phyloP scores from a whole-genome alignment of 2,329 filamentous ascomycete genomes.

The Fusarium sp. region DNA sequence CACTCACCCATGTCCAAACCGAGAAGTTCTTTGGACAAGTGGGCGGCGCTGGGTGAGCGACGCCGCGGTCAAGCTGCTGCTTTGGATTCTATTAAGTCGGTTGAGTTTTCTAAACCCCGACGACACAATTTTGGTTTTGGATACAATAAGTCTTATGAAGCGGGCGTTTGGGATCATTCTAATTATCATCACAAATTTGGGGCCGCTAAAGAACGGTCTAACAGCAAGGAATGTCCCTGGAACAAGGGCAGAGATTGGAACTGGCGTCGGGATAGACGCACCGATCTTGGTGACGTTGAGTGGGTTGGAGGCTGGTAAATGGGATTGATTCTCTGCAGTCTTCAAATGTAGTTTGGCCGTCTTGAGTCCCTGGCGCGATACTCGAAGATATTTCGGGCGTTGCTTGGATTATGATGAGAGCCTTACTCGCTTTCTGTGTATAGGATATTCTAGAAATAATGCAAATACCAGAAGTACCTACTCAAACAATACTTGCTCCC shows the following conservation, averaged over 20 bases:
- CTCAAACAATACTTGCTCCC: slow-evolving; percentile 55
- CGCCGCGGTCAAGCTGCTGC: slow-evolving; percentile 73
- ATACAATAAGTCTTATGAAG: slow-evolving; percentile 63
- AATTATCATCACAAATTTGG: slow-evolving; percentile 52
- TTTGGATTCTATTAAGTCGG: slow-evolving; percentile 64
- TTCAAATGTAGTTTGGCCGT: slow-evolving; percentile 72
- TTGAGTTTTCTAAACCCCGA: slow-evolving; percentile 61
- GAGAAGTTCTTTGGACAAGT: slow-evolving; percentile 79
- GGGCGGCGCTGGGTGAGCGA: slow-evolving; percentile 88
- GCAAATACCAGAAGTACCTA: slow-evolving; percentile 77
- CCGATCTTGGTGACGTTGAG: slow-evolving; percentile 84
- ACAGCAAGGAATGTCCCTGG: slow-evolving; percentile 66
- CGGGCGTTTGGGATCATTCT: slow-evolving; percentile 63
- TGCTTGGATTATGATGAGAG: slow-evolving; percentile 52
- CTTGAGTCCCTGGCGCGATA: slow-evolving; percentile 41
- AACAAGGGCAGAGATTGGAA: slow-evolving; percentile 71
- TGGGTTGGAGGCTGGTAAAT: slow-evolving; percentile 92
- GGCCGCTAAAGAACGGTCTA: slow-evolving; percentile 57
- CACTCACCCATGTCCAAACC: slow-evolving; percentile 76
- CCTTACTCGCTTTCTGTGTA: slow-evolving; percentile 76
- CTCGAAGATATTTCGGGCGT: slow-evolving; percentile 45
- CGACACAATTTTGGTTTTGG: slow-evolving; percentile 62
- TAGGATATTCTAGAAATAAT: slow-evolving; percentile 62
- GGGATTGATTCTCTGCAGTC: slow-evolving; percentile 61
- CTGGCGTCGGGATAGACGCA: slow-evolving; percentile 72